These are phyloP conservation scores for Hypoxylon crocopeplum DNA, from an alignment of 495 filamentous ascomycete species.

Conservation along the genomic window DNA sequence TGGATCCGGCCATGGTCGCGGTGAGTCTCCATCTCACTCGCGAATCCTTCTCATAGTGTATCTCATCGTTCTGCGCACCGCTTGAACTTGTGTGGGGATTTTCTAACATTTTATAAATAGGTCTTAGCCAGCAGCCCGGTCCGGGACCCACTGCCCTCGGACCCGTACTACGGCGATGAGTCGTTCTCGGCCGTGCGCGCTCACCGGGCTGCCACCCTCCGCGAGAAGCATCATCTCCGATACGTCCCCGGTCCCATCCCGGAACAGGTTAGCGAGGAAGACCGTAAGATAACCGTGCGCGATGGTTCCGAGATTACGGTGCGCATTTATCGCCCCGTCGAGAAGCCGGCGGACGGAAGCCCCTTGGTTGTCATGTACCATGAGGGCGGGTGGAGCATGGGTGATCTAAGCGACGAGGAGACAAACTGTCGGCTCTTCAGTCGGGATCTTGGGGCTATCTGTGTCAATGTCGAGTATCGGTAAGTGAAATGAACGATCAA, in stretches of 20 bases:
- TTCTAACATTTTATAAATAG: slow-evolving; percentile 6
- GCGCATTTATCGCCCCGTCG: slow-evolving; percentile 45
- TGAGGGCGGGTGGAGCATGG: slow-evolving; percentile 55
- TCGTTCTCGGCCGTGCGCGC: slow-evolving; percentile 20
- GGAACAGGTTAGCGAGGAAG: slow-evolving; percentile 36
- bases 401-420: slow-evolving; percentile 45
- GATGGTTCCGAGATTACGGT: slow-evolving; percentile 50
- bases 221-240: slow-evolving; percentile 37
- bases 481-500: slow-evolving; percentile 2
- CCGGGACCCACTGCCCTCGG: slow-evolving; percentile 27
- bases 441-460: slow-evolving; percentile 42
- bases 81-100: background rate
- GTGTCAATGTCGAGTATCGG: slow-evolving; percentile 55
- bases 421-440: slow-evolving; percentile 41
- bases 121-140: slow-evolving; percentile 21
- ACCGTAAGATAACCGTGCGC: slow-evolving; percentile 47
- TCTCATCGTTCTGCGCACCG: background rate
- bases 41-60: background rate
- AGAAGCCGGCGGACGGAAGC: slow-evolving; percentile 37
- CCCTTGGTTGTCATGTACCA: slow-evolving; percentile 52
- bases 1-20: slow-evolving; percentile 46
- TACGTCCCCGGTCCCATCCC: slow-evolving; percentile 31
- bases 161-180: slow-evolving; percentile 39
- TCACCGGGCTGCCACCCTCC: slow-evolving; percentile 31
- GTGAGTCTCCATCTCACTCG: slow-evolving; percentile 33